phyloP scores from a whole-genome alignment of 148 eudicot genomes.

The Silene conica region DNA sequence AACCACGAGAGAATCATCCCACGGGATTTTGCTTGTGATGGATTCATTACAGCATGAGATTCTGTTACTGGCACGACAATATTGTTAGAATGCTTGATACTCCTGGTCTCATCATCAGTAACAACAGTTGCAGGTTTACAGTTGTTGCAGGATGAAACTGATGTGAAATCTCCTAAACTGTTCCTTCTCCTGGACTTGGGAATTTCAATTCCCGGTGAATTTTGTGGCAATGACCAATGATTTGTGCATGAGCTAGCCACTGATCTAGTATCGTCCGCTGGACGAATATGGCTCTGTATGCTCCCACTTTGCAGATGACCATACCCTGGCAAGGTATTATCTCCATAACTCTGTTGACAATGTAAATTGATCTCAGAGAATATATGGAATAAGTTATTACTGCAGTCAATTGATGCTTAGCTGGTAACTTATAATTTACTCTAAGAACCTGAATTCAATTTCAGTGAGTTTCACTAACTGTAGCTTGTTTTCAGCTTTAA shows the following conservation, averaged over 20 bases:
- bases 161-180: slow-evolving; percentile 59
- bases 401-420: neutral
- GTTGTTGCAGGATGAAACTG: slow-evolving; percentile 59
- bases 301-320: slow-evolving; percentile 44
- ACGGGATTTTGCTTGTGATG: slow-evolving; percentile 37
- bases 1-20: slow-evolving; percentile 63
- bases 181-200: slow-evolving; percentile 56
- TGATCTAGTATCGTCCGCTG: slow-evolving; percentile 44
- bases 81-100: slow-evolving; percentile 45
- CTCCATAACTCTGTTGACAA: slow-evolving; percentile 67
- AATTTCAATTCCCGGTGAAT: slow-evolving; percentile 43
- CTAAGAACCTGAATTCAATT: slow-evolving; percentile 2
- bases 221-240: slow-evolving; percentile 23
- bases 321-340: slow-evolving; percentile 65
- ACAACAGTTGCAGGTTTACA: slow-evolving; percentile 51
- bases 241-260: slow-evolving; percentile 46
- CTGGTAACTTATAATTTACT: neutral
- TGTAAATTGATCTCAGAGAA: neutral
- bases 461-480: neutral
- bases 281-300: slow-evolving; percentile 20
- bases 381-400: neutral
- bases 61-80: slow-evolving; percentile 61
- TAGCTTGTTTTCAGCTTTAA: neutral
- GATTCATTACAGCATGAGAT: slow-evolving; percentile 42
- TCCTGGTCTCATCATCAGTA: slow-evolving; percentile 29